These are phyloP conservation scores for Naganishia vaughanmartiniae DNA, from an alignment of 768 basidiomycete species.

Conservation along the genomic window DNA sequence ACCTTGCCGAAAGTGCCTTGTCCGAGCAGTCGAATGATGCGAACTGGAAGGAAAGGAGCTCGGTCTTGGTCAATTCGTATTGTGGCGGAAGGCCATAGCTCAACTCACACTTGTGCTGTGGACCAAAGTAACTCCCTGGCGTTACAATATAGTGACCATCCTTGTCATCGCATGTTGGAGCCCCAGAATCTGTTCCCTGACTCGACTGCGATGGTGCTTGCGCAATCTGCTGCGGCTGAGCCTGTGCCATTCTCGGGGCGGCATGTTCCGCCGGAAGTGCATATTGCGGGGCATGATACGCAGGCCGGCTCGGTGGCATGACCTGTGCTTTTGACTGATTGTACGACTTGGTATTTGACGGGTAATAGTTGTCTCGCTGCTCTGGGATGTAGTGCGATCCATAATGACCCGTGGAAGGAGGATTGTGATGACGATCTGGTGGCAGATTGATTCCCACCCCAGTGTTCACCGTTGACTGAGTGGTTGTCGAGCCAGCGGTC, in stretches of 20 bases:
- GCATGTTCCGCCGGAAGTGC: constrained; percentile 10
- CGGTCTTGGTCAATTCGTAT: constrained; percentile 11
- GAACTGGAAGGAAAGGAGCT: constrained; percentile 61
- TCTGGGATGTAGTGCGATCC: constrained; percentile 10
- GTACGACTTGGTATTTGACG: constrained; percentile 11
- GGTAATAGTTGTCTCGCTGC: constrained; percentile 22
- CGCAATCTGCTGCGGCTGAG: constrained; percentile 19
- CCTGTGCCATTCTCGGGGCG: constrained; percentile 15
- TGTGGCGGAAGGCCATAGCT: not conserved
- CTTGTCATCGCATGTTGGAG: constrained; percentile 85
- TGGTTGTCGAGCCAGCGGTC: constrained; percentile 27
- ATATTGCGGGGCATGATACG: constrained; percentile 16
- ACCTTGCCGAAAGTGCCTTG: constrained; percentile 99
- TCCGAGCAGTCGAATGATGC: constrained; percentile 82
- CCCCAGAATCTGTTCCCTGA: constrained; percentile 33
- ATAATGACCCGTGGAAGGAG: constrained; percentile 1
- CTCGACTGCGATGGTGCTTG: constrained; percentile 21
- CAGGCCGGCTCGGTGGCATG: constrained; percentile 8
- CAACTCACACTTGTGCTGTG: constrained; percentile 65
- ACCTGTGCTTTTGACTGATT: constrained; percentile 1
- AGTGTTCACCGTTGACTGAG: constrained; percentile 28
- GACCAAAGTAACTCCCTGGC: constrained; percentile 80
- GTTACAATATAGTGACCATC: constrained; percentile 98
- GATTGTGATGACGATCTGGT: constrained; percentile 1
- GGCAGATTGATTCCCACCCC: not conserved